Evolutionary conservation across 1,284 basidiomycete species (phyloP).

Genomic region (Sanghuangporus baumii): DNA sequence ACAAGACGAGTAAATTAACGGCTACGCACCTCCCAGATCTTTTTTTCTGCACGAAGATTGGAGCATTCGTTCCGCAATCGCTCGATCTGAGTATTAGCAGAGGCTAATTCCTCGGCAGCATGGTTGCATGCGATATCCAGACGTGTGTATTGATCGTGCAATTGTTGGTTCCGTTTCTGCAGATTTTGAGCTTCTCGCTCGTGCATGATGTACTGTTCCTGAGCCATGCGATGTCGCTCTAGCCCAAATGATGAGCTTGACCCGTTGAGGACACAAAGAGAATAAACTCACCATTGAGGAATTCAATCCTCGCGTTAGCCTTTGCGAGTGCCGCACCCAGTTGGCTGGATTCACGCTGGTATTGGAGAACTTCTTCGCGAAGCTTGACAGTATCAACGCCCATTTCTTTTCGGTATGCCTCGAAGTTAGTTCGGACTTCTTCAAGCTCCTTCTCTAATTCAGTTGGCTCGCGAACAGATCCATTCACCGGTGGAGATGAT

Average conservation of each 20-base stretch:
- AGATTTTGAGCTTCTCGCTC: slow-evolving; percentile 57
- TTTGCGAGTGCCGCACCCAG: slow-evolving; percentile 70
- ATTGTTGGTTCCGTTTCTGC: slow-evolving; percentile 57
- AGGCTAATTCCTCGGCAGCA: slow-evolving; percentile 57
- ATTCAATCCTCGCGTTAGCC: slow-evolving; percentile 75
- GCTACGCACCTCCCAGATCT: slow-evolving; percentile 76
- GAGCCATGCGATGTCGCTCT: slow-evolving; percentile 65
- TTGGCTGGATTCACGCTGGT: slow-evolving; percentile 64
- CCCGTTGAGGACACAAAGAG: background rate
- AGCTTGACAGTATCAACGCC: slow-evolving; percentile 63
- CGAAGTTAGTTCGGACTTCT: slow-evolving; percentile 71
- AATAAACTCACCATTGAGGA: slow-evolving; percentile 52
- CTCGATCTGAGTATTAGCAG: slow-evolving; percentile 55
- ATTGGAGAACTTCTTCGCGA: slow-evolving; percentile 59
- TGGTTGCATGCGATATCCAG: slow-evolving; percentile 62
- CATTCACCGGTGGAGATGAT: slow-evolving; percentile 27
- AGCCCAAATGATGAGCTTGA: slow-evolving; percentile 4
- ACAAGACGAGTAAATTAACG: background rate
- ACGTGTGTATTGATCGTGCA: slow-evolving; percentile 62
- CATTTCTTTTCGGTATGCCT: slow-evolving; percentile 76
- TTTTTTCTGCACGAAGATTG: slow-evolving; percentile 86
- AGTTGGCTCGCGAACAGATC: slow-evolving; percentile 27
- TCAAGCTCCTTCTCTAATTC: slow-evolving; percentile 51
- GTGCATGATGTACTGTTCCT: slow-evolving; percentile 54
- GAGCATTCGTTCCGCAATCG: slow-evolving; percentile 79